Conservation (phyloP, 345 rosid genomes). For the Conringia planisiliqua region DNA sequence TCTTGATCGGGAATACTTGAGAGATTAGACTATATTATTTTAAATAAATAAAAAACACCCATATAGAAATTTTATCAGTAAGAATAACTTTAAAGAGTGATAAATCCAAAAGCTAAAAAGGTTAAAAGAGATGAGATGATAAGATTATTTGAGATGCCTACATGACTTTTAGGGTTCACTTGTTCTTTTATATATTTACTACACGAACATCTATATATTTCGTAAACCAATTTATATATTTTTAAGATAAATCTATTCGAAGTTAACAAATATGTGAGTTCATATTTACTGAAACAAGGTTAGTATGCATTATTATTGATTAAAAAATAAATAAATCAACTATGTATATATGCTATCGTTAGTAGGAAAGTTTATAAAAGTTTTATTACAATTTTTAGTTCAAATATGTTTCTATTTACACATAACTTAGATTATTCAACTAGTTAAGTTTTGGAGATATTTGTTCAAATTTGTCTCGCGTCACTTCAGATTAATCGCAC, state of each 20-base stretch:
- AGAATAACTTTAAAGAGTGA: not conserved
- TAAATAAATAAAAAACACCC: not conserved
- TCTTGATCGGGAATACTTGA: not conserved
- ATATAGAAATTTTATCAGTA: not conserved
- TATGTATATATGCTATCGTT: not conserved
- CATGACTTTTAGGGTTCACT: not conserved
- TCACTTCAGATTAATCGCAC: not conserved
- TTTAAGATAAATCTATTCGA: not conserved
- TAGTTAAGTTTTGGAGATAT: not conserved
- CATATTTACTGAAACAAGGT: not conserved
- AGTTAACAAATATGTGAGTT: not conserved
- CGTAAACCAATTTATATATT: not conserved
- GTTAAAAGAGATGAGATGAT: not conserved
- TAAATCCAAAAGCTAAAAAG: not conserved
- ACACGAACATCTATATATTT: not conserved
- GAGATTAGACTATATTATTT: not conserved
- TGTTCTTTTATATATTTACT: not conserved
- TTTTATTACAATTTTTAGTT: not conserved
- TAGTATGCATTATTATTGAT: too few relatives aligned
- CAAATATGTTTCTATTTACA: not conserved
- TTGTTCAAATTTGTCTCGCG: not conserved
- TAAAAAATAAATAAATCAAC: too few relatives aligned
- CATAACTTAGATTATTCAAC: not conserved
- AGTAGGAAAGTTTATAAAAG: not conserved
- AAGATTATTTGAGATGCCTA: not conserved